Base-by-base conservation (phyloP, 768 basidiomycete species). In the Trametes cubensis region DNA sequence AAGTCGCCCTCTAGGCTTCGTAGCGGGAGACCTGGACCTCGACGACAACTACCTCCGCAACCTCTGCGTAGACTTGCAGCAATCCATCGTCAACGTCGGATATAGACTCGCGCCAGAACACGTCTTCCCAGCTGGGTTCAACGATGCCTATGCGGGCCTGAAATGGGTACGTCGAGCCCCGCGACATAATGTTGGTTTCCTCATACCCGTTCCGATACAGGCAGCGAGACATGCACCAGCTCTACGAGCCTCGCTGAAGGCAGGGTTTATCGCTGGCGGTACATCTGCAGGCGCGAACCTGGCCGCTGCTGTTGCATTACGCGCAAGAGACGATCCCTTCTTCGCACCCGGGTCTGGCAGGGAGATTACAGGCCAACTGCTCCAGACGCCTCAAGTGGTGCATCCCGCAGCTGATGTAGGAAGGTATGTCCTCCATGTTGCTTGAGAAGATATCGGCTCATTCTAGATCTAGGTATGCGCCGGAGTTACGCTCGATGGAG, bases 191-290 rank as follows among this genome's bases (percentile, higher is more conserved):
- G 14, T 28, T 4, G 14, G 5, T 49, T 14, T 6, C 26, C 25
- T 28, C 1, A 17, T 6, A 1, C 26, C 14, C 15, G 25, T 20
- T 20, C 4, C 30, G 20, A 17, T 14, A 38, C 49, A 65, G 63
- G 59, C 59, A 0, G 48, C 59, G 1, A 34, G 47, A 4, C 64
- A 61, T 20, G 47, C 60, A 1, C 23, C 49, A 0, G n/a, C 18
- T 8, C 48, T 72, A 4, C 26, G n/a, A 10, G 69, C 55, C 0
- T 60, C 60, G 23, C 55, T 61, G 6, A 14, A 30, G 3, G 66
- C 57, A 40, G 72, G 71, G 7, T 67, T 71, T 47, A 38, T 72
- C 10, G 50, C 72, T 25, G 65, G 59, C 6, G 71, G 72, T 1
- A 54, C 49, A 4, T 71, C 69, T 0, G 64, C 68, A 0, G 73